A percentile compares a stretch with the other conserved stretches of the same genome.
phyloP scores from a whole-genome alignment of 1,139 yeast species.

The Protomyces gravidus region DNA sequence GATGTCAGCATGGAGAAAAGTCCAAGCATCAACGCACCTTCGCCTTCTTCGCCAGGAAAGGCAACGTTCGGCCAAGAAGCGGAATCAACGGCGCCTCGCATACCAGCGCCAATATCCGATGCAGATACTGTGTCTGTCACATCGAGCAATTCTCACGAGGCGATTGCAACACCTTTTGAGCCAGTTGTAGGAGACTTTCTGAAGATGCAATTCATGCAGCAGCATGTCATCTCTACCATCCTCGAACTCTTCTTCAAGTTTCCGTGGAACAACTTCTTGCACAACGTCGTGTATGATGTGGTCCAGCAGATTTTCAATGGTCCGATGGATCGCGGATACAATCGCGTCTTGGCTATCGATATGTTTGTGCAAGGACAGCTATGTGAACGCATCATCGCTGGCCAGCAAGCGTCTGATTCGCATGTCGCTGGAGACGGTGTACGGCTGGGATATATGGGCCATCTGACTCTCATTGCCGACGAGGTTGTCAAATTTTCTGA shows the following conservation, averaged over 20 bases:
- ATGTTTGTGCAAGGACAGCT: conserved; percentile 74
- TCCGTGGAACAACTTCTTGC: conserved; percentile 97
- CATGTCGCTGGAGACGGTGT: conserved; percentile 45
- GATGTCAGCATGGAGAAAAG: not conserved
- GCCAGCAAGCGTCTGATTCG: conserved; percentile 69
- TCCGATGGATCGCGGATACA: conserved; percentile 87
- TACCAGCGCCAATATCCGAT: conserved; percentile 7
- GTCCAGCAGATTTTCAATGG: conserved; percentile 96
- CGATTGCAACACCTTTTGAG: conserved; percentile 32
- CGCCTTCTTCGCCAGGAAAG: not conserved
- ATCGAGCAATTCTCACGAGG: conserved; percentile 28
- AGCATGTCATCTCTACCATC: conserved; percentile 71
- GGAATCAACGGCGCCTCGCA: conserved; percentile 16
- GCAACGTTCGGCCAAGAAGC: not conserved
- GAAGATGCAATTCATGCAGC: conserved; percentile 80
- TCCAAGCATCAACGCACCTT: not conserved
- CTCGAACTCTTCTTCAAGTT: conserved; percentile 76
- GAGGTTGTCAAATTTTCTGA: conserved; percentile 94
- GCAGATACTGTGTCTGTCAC: conserved; percentile 29
- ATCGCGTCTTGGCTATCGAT: conserved; percentile 81
- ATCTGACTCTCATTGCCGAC: conserved; percentile 88
- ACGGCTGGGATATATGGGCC: conserved; percentile 95
- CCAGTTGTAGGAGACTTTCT: conserved; percentile 89
- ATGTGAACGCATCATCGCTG: conserved; percentile 72
- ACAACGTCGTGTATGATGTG: conserved; percentile 94